Evolutionary conservation across 129 eudicot species (phyloP).

Genomic region (Ambrosia artemisiifolia): DNA sequence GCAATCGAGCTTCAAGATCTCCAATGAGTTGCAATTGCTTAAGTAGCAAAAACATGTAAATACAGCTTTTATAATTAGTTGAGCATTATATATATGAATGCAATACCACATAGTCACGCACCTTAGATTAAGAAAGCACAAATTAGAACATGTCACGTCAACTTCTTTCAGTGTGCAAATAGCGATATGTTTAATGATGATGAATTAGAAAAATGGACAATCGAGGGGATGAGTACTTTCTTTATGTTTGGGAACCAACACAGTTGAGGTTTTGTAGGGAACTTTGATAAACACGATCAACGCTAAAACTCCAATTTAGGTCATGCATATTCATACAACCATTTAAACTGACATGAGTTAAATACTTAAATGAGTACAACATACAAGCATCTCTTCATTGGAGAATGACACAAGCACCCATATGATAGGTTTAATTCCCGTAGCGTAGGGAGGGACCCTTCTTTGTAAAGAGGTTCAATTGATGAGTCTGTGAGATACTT

Average conservation of each 20-base stretch:
- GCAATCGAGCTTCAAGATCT: conserved; percentile 73
- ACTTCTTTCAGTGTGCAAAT: conserved; percentile 81
- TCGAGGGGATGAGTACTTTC: conserved; percentile 64
- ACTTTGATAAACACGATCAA: conserved; percentile 35
- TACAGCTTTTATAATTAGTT: neutral
- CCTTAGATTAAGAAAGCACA: conserved; percentile 90
- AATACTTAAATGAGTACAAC: conserved; percentile 71
- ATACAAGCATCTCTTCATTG: conserved; percentile 88
- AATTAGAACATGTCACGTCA: conserved; percentile 61
- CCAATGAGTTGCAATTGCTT: conserved; percentile 93
- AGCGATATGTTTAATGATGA: conserved; percentile 79
- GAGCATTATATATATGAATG: neutral
- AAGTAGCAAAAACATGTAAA: conserved; percentile 11
- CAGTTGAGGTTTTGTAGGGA: conserved; percentile 72
- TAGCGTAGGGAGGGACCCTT: conserved; percentile 75
- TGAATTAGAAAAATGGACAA: conserved; percentile 50
- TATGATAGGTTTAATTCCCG: conserved; percentile 84
- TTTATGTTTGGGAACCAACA: conserved; percentile 84
- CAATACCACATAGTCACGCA: conserved; percentile 11
- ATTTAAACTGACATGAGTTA: conserved; percentile 84
- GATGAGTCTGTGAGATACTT: conserved; percentile 76
- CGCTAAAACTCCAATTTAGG: conserved; percentile 62
- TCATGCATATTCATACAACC: conserved; percentile 95
- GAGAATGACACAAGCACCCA: conserved; percentile 77
- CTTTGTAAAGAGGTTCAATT: conserved; percentile 74